Percentiles rank a stretch among this genome's conserved stretches.
phyloP scores from a whole-genome alignment of 495 filamentous ascomycete genomes.

The Aspergillus taichungensis region DNA sequence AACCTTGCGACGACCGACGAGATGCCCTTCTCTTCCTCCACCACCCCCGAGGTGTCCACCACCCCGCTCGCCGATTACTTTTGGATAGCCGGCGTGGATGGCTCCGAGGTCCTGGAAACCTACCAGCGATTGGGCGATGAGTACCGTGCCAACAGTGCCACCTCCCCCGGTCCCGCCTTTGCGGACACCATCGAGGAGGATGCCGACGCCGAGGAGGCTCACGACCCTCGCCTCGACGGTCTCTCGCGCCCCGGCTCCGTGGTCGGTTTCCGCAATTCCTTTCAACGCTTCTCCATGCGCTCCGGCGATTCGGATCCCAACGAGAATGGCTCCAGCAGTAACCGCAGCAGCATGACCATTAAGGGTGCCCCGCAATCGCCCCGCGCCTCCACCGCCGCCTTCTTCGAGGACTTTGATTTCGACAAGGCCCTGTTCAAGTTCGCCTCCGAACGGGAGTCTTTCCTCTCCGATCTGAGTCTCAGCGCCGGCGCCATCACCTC shows the following conservation, averaged over 20 bases:
- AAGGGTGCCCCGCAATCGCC: conserved; percentile 44
- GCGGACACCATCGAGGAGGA: conserved; percentile 80
- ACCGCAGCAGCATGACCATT: conserved; percentile 82
- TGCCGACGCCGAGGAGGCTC: conserved; percentile 50
- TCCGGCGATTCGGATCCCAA: conserved; percentile 47
- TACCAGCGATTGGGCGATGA: conserved; percentile 44
- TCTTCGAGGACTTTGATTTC: conserved; percentile 70
- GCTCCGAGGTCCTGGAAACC: conserved; percentile 42
- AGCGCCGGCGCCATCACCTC: conserved; percentile 73
- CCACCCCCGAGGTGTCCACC: conserved; percentile 40
- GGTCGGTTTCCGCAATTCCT: conserved; percentile 54
- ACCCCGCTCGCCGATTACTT: conserved; percentile 95
- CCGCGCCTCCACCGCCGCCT: conserved; percentile 22
- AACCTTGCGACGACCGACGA: conserved; percentile 15
- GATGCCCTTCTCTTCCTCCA: conserved; percentile 23
- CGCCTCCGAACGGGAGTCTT: conserved; percentile 85
- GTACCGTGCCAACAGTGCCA: conserved; percentile 36
- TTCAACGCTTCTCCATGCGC: conserved; percentile 57
- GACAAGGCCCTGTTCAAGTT: conserved; percentile 89
- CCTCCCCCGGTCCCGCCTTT: conserved; percentile 45
- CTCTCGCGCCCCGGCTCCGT: conserved; percentile 47
- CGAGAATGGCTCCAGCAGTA: conserved; percentile 60
- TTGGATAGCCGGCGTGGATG: conserved; percentile 93
- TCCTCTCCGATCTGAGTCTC: conserved; percentile 85
- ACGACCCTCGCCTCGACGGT: conserved; percentile 27